Base-by-base conservation (phyloP, 2,329 filamentous ascomycete species). In the Beauveria brongniartii region DNA sequence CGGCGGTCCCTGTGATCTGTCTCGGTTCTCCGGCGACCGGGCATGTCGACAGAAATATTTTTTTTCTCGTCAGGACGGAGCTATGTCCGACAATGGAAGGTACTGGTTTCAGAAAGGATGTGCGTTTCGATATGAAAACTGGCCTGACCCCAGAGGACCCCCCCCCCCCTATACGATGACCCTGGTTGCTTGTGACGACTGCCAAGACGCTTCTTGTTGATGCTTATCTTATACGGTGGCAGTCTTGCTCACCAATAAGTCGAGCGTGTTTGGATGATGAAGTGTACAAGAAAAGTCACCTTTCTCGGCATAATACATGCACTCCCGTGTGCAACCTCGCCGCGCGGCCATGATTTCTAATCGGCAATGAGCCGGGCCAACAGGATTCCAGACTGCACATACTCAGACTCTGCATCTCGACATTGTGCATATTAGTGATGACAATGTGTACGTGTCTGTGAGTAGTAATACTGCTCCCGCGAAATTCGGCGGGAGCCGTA, bases 171-270 rank as follows among this genome's bases (percentile, higher is more conserved):
- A 0, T 70, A 74, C 0, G 69, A 76, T 0, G 65, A 73, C 9
- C 72, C 79, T 0, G 73, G 70, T 3, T 71, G 0, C 80, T 78
- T 10, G 30, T 34, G 10, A 12, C 30, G 30, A 34, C 30, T 0
- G 69, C 75, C 43, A 67, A 71, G 0, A 68, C 70, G 3, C 70
- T 78, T 1, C 77, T 80, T 1, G 76, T 78, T 0, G 77, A 81
- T 59, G 77, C 77, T 2, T 81, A 79, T 61, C 70, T 81, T 1
- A 72, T 79, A 1, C 73, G 75, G 74, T 78, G 24, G 77, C 77
- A 0, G 66, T 69, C 7, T 60, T 78, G 0, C 68, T 78, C 3
- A 67, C 69, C 1, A 67, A 71, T 12, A 73, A 78, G 26, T 72
- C 72, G 1, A 61, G 61, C 1, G 62, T 68, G 0, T 34, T 67